phyloP scores from a whole-genome alignment of 768 basidiomycete genomes.

The Naganishia antarctica region DNA sequence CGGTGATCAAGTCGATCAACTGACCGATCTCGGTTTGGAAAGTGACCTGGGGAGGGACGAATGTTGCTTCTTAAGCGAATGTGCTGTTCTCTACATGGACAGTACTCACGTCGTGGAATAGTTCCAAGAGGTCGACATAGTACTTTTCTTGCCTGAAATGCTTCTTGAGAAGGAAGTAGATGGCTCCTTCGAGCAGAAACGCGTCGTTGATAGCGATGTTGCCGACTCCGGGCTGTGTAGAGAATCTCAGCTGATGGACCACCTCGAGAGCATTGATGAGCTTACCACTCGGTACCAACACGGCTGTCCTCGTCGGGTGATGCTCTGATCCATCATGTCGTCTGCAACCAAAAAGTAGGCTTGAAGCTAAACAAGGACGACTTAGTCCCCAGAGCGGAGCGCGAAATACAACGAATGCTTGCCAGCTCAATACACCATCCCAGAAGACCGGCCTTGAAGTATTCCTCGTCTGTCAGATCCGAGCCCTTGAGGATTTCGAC shows the following conservation, averaged over 20 bases:
- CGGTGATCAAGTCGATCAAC: slow-evolving; percentile 90
- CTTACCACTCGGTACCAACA: slow-evolving; percentile 77
- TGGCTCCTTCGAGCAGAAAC: slow-evolving; percentile 91
- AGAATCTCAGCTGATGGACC: not conserved
- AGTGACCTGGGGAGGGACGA: slow-evolving; percentile 52
- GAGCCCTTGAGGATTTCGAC: slow-evolving; percentile 64
- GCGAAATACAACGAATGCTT: slow-evolving; percentile 44
- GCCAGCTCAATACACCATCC: slow-evolving; percentile 97
- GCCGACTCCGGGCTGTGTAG: slow-evolving; percentile 56
- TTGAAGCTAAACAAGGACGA: slow-evolving; percentile 64
- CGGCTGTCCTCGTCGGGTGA: slow-evolving; percentile 88
- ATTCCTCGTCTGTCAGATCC: slow-evolving; percentile 70
- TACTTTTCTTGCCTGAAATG: slow-evolving; percentile 75
- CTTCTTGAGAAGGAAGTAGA: slow-evolving; percentile 81
- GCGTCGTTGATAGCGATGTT: slow-evolving; percentile 92
- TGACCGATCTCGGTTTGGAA: slow-evolving; percentile 96
- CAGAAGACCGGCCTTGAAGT: slow-evolving; percentile 76
- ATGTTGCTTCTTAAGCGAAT: slow-evolving; percentile 9
- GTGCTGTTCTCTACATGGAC: not conserved
- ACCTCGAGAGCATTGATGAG: not conserved
- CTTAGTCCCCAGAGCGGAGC: not conserved
- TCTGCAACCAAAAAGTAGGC: slow-evolving; percentile 95
- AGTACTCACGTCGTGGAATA: slow-evolving; percentile 72
- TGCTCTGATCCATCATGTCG: slow-evolving; percentile 93
- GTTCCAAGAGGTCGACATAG: slow-evolving; percentile 83